A percentile compares a stretch with the other conserved stretches of the same genome.
These are phyloP conservation scores for Podaxis carcinomalis DNA, from an alignment of 768 basidiomycete genomes.

Conservation along the genomic window DNA sequence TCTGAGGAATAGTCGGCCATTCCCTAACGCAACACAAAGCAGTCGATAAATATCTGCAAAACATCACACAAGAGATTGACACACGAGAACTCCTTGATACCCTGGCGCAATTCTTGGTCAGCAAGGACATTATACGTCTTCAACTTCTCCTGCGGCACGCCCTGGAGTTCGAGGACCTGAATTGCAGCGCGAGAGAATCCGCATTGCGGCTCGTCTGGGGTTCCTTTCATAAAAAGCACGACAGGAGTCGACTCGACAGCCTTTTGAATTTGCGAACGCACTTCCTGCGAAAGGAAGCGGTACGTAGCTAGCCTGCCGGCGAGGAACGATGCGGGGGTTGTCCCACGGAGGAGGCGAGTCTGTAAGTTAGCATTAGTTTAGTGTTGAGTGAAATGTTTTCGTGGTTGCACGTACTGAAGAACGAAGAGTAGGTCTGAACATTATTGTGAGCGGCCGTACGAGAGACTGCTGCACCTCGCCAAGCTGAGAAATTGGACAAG, in stretches of 20 bases:
- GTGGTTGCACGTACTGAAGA: slow-evolving; percentile 34
- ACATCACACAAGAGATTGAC: slow-evolving; percentile 26
- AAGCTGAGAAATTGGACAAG: neutral
- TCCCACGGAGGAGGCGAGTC: slow-evolving; percentile 26
- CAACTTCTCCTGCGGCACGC: slow-evolving; percentile 76
- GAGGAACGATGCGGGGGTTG: slow-evolving; percentile 22
- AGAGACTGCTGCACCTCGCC: neutral
- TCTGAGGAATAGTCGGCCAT: slow-evolving; percentile 97
- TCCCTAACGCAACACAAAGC: slow-evolving; percentile 47
- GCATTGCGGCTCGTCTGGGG: slow-evolving; percentile 79
- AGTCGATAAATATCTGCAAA: neutral
- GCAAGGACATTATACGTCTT: slow-evolving; percentile 88
- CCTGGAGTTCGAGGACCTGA: slow-evolving; percentile 83
- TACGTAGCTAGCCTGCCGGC: slow-evolving; percentile 22
- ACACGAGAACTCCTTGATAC: slow-evolving; percentile 96
- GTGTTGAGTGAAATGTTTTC: neutral
- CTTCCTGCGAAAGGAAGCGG: slow-evolving; percentile 61
- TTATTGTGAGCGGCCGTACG: slow-evolving; percentile 18
- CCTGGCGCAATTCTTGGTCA: slow-evolving; percentile 75
- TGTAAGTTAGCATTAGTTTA: neutral
- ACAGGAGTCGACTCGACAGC: slow-evolving; percentile 76
- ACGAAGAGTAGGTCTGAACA: slow-evolving; percentile 43
- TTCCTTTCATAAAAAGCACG: slow-evolving; percentile 99
- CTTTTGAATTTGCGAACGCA: slow-evolving; percentile 58
- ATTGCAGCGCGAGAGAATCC: slow-evolving; percentile 95